A percentile compares a stretch with the other conserved stretches of the same genome.
phyloP scores from a whole-genome alignment of 208 protist species.

The Phytomonas serpens region DNA sequence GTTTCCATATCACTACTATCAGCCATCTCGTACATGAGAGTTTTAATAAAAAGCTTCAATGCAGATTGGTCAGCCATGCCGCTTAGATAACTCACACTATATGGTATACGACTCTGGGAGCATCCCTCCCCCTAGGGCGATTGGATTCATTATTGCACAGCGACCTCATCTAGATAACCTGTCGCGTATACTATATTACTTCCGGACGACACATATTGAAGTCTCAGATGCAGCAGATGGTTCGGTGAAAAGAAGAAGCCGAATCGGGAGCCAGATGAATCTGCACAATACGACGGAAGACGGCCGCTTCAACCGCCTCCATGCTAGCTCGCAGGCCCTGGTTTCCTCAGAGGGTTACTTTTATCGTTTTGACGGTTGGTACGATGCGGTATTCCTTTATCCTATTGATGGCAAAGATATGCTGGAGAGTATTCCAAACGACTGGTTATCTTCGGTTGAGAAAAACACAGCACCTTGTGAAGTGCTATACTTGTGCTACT shows the following conservation, averaged over 20 bases:
- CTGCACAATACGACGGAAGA: constrained; percentile 16
- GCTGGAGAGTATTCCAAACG: constrained; percentile 17
- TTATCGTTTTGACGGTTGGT: constrained; percentile 69
- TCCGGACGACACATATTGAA: constrained; percentile 36
- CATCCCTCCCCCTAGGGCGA: not conserved
- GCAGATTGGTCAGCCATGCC: not conserved
- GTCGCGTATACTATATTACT: constrained; percentile 37
- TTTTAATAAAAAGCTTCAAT: not conserved
- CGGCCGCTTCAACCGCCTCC: constrained; percentile 18
- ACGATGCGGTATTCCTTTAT: constrained; percentile 22
- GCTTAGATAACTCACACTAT: constrained; percentile 1
- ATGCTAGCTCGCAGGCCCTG: constrained; percentile 18
- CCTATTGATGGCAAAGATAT: not conserved
- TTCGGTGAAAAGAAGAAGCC: constrained; percentile 16
- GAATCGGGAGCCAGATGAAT: constrained; percentile 10
- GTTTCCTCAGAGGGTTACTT: constrained; percentile 43
- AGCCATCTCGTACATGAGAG: not conserved
- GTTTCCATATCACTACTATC: not conserved
- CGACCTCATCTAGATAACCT: constrained; percentile 42
- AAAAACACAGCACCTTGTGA: constrained; percentile 48
- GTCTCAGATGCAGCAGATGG: constrained; percentile 11
- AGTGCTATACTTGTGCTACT: constrained; percentile 55
- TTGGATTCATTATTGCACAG: constrained; percentile 3
- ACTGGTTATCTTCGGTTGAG: constrained; percentile 50
- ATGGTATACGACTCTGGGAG: not conserved